These are phyloP conservation scores for Lactifluus rugatus DNA, from an alignment of 768 basidiomycete genomes.

Conservation along the genomic window DNA sequence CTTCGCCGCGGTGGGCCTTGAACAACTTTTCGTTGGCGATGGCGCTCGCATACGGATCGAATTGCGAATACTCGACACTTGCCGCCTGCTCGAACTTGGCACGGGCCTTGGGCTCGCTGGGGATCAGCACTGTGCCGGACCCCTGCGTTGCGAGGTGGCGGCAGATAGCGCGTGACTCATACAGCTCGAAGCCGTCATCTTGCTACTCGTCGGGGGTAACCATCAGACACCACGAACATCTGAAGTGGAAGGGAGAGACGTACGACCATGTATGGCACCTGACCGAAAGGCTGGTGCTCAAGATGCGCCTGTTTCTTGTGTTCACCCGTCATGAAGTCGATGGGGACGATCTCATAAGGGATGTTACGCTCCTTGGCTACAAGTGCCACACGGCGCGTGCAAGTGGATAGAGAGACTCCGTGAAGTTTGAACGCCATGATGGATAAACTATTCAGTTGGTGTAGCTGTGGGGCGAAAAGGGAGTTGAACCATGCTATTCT, in stretches of 20 bases:
- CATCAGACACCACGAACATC: not conserved
- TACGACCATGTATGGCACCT: slow-evolving; percentile 7
- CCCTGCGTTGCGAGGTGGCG: slow-evolving; percentile 22
- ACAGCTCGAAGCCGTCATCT: slow-evolving; percentile 25
- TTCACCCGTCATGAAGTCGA: not conserved
- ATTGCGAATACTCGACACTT: slow-evolving; percentile 22
- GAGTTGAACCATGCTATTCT: too few relatives aligned
- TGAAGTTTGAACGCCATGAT: slow-evolving; percentile 3
- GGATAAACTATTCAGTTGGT: not conserved
- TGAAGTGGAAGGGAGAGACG: not conserved
- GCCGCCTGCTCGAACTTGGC: slow-evolving; percentile 25
- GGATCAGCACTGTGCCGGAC: slow-evolving; percentile 19
- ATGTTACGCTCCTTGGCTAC: slow-evolving; percentile 7
- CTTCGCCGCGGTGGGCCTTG: not conserved
- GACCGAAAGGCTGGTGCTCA: slow-evolving; percentile 13
- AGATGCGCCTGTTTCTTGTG: not conserved
- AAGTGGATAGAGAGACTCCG: not conserved
- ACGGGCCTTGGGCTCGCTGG: slow-evolving; percentile 19
- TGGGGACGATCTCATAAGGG: not conserved
- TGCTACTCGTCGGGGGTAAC: not conserved
- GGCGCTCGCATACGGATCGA: not conserved
- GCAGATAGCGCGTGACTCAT: slow-evolving; percentile 24
- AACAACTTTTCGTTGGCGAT: not conserved
- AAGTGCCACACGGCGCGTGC: slow-evolving; percentile 9
- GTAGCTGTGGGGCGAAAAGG: not conserved